Evolutionary conservation across 2,329 filamentous ascomycete species (phyloP), one percentile per base, ranked within the genome.

Genomic region (Lasiodiplodia citricola): DNA sequence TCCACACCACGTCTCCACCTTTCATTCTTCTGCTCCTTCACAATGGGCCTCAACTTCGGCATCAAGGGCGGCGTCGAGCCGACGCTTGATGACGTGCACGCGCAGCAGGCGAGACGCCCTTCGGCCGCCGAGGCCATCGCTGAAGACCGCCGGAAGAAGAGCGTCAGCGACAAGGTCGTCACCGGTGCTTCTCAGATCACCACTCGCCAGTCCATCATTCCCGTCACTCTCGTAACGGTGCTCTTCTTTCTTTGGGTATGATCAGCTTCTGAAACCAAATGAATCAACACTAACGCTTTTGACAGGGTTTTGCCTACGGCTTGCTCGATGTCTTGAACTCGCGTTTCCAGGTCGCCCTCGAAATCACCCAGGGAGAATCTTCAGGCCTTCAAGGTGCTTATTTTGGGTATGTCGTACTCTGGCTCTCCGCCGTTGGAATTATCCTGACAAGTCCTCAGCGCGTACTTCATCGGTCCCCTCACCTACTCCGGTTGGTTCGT

Each of bases 341-440:
- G 23, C 78, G 81, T 55, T 83, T 83, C 75, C 81, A 83, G 69
- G 76, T 76, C 51, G 75, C 78, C 1, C 73, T 83, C 28, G 74
- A 82, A 68, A 80, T 83, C 70, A 79, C 82, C 38, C 83, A 85
- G 68, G 84, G 85, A 44, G 82, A 88, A 69, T 89, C 88, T 0
- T 86, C 87, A 14, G 89, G 88, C 66, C 83, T 91, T 2, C 88
- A 90, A 72, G 88, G 84, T 44, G 85, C 88, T 2, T 91, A 91
- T 76, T 91, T 90, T 73, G 88, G 88, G 83, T 87, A 76, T 60
- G 80, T 21, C 8, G 2, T 37, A 8, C 18, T 11, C 47, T 70
- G 54, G 65, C 37, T n/a, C 25, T 10, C 2, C 25, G 3, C 4
- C 4, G 2, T 10, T 18, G 21, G 3, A 5, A 51, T n/a, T 14